Evolutionary conservation across 139 green algal species (phyloP).

Genomic region (Ettlia oleoabundans): DNA sequence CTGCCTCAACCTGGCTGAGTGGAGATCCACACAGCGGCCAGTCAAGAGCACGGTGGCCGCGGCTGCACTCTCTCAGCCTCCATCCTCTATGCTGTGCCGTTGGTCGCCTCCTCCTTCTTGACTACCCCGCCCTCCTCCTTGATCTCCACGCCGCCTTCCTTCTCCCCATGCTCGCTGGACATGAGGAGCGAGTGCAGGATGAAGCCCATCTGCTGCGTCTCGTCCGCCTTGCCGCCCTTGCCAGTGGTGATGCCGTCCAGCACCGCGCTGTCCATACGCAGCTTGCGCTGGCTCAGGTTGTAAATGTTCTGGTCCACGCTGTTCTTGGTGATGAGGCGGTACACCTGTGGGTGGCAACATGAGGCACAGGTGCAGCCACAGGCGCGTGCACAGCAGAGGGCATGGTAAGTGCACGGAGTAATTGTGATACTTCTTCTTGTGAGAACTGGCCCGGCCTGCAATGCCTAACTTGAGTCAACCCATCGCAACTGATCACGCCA

Average conservation of each 20-base stretch:
- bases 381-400: too few species aligned
- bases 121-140: not conserved
- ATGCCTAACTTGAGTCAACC: too few species aligned
- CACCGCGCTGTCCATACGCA: slow-evolving; percentile 76
- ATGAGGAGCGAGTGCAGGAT: slow-evolving; percentile 43
- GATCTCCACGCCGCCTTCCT: not conserved
- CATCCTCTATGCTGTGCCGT: too few species aligned
- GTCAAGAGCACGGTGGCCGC: too few species aligned
- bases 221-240: slow-evolving; percentile 36
- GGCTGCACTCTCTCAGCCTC: too few species aligned
- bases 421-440: too few species aligned
- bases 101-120: not conserved
- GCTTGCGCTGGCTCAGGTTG: slow-evolving; percentile 86
- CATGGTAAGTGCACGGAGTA: too few species aligned
- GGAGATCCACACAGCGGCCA: too few species aligned
- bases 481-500: too few species aligned
- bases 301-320: slow-evolving; percentile 91
- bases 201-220: slow-evolving; percentile 52
- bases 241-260: slow-evolving; percentile 54
- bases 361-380: too few species aligned
- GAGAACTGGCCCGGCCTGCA: too few species aligned
- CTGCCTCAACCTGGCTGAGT: too few species aligned
- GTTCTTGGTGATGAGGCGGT: slow-evolving; percentile 83
- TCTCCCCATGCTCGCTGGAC: not conserved
- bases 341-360: slow-evolving; percentile 57